A percentile compares a stretch with the other conserved stretches of the same genome.
Conservation (phyloP, 1,284 basidiomycete genomes). For the Inonotus obliquus region DNA sequence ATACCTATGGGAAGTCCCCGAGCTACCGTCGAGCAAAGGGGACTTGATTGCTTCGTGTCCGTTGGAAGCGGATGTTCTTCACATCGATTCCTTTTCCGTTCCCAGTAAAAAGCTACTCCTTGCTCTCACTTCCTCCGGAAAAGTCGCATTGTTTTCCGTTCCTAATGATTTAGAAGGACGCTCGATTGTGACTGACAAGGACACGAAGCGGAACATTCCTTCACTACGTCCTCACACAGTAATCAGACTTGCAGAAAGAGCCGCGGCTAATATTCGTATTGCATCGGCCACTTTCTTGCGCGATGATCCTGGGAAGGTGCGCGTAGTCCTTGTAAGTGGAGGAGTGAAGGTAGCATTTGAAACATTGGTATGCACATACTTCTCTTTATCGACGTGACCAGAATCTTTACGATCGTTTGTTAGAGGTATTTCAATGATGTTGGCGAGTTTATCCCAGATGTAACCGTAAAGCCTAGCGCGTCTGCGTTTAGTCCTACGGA, state of each 20-base stretch:
- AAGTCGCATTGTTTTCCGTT: constrained; percentile 59
- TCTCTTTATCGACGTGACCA: background rate
- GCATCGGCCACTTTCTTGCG: constrained; percentile 44
- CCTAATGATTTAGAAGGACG: constrained; percentile 41
- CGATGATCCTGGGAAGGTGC: constrained; percentile 42
- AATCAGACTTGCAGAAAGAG: constrained; percentile 37
- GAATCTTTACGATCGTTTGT: background rate
- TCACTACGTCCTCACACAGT: constrained; percentile 49
- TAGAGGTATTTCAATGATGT: constrained; percentile 53
- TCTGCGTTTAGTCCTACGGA: background rate
- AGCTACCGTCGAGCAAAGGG: constrained; percentile 40
- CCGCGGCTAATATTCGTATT: constrained; percentile 35
- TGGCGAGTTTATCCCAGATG: constrained; percentile 53
- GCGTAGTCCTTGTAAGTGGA: constrained; percentile 57
- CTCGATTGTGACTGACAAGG: constrained; percentile 32
- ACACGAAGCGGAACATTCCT: constrained; percentile 39
- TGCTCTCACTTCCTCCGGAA: constrained; percentile 62
- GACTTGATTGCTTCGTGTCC: constrained; percentile 61
- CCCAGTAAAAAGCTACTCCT: constrained; percentile 42
- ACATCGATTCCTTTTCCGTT: constrained; percentile 40
- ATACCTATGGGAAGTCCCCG: constrained; percentile 58
- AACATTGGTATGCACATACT: constrained; percentile 45
- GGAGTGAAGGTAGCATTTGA: constrained; percentile 69
- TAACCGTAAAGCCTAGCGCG: constrained; percentile 30
- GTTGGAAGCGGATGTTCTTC: constrained; percentile 62